These are phyloP conservation scores for Rhododendron kiyosumense DNA, from an alignment of 148 eudicot species.

Conservation along the genomic window DNA sequence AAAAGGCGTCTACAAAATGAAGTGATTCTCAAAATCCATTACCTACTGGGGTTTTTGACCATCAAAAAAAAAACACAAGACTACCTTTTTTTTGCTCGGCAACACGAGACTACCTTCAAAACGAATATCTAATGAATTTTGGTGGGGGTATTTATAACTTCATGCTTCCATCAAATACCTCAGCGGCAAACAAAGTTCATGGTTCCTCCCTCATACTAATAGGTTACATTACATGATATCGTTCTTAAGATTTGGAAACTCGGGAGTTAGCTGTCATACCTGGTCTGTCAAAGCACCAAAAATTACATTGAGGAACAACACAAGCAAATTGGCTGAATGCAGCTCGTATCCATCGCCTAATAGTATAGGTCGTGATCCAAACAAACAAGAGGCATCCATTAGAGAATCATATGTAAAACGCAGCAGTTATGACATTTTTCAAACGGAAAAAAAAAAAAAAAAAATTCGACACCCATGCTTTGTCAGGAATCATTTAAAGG, in stretches of 20 bases:
- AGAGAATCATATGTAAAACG: too few species aligned
- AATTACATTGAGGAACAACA: background rate
- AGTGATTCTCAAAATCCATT: too few species aligned
- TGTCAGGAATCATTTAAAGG: too few species aligned
- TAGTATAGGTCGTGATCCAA: background rate
- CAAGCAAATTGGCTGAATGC: slow-evolving; percentile 16
- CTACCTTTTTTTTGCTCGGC: too few species aligned
- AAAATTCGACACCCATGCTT: too few species aligned
- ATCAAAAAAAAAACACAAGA: background rate
- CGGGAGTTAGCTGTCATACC: background rate
- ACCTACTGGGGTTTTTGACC: background rate
- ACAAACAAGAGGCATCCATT: background rate
- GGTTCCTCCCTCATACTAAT: background rate
- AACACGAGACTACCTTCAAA: too few species aligned
- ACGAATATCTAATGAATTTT: too few species aligned
- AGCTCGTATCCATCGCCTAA: slow-evolving; percentile 45
- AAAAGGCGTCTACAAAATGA: too few species aligned
- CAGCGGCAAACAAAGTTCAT: background rate
- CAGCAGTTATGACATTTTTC: too few species aligned
- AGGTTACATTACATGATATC: background rate
- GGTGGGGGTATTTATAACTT: background rate
- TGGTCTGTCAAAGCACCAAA: background rate
- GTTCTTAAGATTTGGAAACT: background rate
- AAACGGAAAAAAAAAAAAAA: too few species aligned
- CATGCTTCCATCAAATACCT: background rate